Conservation (phyloP, 441 rosid genomes). For the Erodium texanum region DNA sequence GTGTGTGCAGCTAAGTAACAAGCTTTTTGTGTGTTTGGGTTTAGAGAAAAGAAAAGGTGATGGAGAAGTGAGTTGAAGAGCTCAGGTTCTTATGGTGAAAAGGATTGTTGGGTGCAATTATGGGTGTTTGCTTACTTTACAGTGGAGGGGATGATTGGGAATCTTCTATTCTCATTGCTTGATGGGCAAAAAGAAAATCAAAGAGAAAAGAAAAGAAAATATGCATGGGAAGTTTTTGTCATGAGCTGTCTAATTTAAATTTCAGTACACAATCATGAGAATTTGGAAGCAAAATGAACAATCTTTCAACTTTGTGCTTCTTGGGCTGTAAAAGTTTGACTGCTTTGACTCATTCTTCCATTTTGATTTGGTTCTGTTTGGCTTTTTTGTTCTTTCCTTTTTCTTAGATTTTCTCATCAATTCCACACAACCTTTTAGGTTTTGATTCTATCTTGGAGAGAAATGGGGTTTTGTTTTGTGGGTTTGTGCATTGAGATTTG, state of each 20-base stretch:
- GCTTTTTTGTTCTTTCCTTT: background rate
- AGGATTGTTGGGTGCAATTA: slow-evolving; percentile 77
- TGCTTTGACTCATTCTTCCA: slow-evolving; percentile 32
- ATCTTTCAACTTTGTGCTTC: slow-evolving; percentile 20
- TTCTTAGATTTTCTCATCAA: background rate
- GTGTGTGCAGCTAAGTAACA: background rate
- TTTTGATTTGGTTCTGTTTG: slow-evolving; percentile 28
- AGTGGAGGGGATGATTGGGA: slow-evolving; percentile 89
- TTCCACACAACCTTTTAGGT: background rate
- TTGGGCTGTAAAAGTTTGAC: slow-evolving; percentile 26
- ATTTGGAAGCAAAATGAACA: slow-evolving; percentile 10
- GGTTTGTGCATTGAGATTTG: slow-evolving; percentile 18
- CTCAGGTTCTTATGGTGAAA: slow-evolving; percentile 33
- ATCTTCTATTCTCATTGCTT: slow-evolving; percentile 23
- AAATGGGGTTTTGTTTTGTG: slow-evolving; percentile 11
- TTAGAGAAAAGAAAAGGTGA: slow-evolving; percentile 2
- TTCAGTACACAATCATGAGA: background rate
- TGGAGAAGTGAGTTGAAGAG: slow-evolving; percentile 9
- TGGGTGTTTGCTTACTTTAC: slow-evolving; percentile 65
- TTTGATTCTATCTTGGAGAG: background rate
- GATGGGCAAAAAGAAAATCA: too few species aligned
- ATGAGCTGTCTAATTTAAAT: slow-evolving; percentile 6
- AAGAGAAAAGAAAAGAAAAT: background rate
- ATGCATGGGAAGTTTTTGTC: slow-evolving; percentile 10
- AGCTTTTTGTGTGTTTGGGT: background rate